Conservation (phyloP, 83 land plant genomes). For the Diphasiastrum complanatum region DNA sequence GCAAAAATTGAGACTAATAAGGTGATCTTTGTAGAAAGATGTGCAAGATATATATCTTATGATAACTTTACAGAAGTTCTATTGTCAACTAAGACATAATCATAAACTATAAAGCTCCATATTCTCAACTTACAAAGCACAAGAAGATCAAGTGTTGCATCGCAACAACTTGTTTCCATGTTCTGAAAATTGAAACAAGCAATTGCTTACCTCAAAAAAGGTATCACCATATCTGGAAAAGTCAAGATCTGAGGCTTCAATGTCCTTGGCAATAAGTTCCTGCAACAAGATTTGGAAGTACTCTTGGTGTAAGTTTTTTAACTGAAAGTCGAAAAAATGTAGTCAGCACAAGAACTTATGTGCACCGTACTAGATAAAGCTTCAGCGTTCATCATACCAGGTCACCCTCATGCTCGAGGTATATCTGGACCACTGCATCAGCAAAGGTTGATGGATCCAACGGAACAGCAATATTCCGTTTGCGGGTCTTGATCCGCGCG, state of each 20-base stretch:
- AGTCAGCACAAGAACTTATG: too few species aligned
- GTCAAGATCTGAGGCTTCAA: conserved; percentile 91
- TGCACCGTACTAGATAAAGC: background rate
- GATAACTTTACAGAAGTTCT: background rate
- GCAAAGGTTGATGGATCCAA: conserved; percentile 92
- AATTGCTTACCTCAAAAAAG: conserved; percentile 72
- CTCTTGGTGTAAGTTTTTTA: too few species aligned
- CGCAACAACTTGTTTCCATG: too few species aligned
- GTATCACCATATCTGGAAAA: conserved; percentile 99
- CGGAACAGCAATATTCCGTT: conserved; percentile 96
- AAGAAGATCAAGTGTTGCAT: too few species aligned
- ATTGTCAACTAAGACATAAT: background rate
- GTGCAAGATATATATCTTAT: too few species aligned
- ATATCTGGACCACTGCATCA: conserved; percentile 96
- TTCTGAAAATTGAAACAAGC: too few species aligned
- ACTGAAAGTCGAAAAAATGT: too few species aligned
- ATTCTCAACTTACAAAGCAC: too few species aligned
- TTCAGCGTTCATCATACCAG: conserved; percentile 37
- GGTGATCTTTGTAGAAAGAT: too few species aligned
- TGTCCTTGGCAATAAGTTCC: conserved; percentile 85
- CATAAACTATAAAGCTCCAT: too few species aligned
- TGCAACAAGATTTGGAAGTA: conserved; percentile 24
- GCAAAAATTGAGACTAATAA: too few species aligned
- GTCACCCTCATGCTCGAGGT: conserved; percentile 96
- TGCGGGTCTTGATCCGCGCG: conserved; percentile 99